Evolutionary conservation across 768 basidiomycete genomes (phyloP), one percentile per base, ranked within the genome.

Genomic region (Crucibulum laeve): DNA sequence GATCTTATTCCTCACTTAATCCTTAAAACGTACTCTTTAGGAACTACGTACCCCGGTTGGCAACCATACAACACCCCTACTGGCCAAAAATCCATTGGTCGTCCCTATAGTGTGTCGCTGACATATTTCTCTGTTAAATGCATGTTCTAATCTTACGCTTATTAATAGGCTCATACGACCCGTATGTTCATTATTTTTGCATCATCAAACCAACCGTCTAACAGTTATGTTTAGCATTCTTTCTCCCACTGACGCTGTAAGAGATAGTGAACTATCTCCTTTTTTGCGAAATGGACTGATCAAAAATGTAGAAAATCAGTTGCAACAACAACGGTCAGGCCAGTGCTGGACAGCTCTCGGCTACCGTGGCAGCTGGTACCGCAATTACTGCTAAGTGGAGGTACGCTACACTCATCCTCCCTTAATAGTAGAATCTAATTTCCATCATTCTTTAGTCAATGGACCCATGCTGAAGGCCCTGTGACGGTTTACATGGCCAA

Each of bases 401-500:
- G 58, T 62, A 54, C n/a, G n/a, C n/a, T n/a, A n/a, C n/a, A n/a
- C n/a, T n/a, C n/a, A n/a, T n/a, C n/a, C n/a, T n/a, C n/a, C n/a
- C n/a, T n/a, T n/a, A n/a, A n/a, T n/a, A n/a, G n/a, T n/a, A n/a
- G n/a, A n/a, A n/a, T n/a, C n/a, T n/a, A n/a, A n/a, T n/a, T n/a
- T n/a, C n/a, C n/a, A n/a, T n/a, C n/a, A n/a, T n/a, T n/a, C n/a
- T n/a, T n/a, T n/a, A n/a, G 64, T 24, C 63, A 61, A 54, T 62
- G 58, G 58, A 63, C 59, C 0, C 64, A 66, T 47, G 60, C 58
- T 11, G 52, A 64, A 51, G 61, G 61, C 18, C 62, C 63, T n/a
- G 62, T 64, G 39, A 64, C 59, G 56, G 62, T 66, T 40, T 66
- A 68, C 53, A 60, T 68, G 58, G 63, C 67, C 34, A 57, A 57